phyloP scores from a whole-genome alignment of 1,139 yeast species.

The Diutina siamensis region DNA sequence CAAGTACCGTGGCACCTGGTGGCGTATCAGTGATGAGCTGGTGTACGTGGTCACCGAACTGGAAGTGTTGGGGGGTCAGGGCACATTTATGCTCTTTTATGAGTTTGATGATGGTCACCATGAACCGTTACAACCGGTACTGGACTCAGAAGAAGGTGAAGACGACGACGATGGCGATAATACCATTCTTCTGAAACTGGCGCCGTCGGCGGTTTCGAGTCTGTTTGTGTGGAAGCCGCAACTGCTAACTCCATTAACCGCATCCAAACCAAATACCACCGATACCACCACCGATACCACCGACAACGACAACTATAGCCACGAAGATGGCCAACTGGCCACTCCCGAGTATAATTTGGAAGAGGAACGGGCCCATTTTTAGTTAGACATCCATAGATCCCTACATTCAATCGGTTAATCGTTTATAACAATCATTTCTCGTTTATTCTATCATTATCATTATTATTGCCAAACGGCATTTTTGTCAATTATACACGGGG shows the following conservation, averaged over 20 bases:
- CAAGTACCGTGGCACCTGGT: constrained; percentile 75
- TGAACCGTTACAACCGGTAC: constrained; percentile 10
- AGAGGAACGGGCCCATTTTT: constrained; percentile 1
- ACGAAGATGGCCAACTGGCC: too few relatives aligned
- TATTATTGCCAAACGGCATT: too few relatives aligned
- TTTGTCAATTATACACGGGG: constrained; percentile 3
- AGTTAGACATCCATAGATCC: neutral
- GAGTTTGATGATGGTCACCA: constrained; percentile 39
- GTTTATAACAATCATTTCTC: neutral
- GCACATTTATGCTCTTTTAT: constrained; percentile 87
- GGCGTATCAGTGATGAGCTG: constrained; percentile 88
- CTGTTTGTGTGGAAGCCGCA: constrained; percentile 1
- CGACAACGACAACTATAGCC: neutral
- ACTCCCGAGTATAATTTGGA: neutral
- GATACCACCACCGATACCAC: neutral
- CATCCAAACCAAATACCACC: neutral
- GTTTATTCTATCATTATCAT: neutral
- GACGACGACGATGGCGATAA: neutral
- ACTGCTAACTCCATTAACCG: neutral
- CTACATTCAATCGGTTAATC: neutral
- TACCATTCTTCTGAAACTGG: neutral
- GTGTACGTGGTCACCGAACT: constrained; percentile 70
- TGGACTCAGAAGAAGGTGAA: constrained; percentile 1
- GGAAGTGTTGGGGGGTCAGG: constrained; percentile 73
- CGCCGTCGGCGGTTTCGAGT: neutral